These are phyloP conservation scores for Themeda triandra DNA, from an alignment of 176 grass and related monocot genomes.

Conservation along the genomic window DNA sequence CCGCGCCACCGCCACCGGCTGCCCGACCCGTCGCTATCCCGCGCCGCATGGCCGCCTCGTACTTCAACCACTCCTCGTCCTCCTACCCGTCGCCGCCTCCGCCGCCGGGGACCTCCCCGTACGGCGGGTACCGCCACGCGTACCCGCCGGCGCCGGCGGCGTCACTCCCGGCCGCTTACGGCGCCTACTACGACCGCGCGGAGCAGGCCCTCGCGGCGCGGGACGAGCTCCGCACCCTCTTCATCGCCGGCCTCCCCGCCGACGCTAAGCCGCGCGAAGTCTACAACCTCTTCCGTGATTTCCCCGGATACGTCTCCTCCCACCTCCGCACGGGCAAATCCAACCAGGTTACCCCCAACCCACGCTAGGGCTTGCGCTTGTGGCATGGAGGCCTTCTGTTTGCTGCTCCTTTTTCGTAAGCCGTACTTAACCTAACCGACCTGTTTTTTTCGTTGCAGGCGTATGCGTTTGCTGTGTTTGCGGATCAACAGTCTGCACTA, in stretches of 20 bases:
- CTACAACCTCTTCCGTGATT: conserved; percentile 95
- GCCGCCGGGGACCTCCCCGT: conserved; percentile 38
- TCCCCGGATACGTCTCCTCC: conserved; percentile 77
- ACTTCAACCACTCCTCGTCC: conserved; percentile 55
- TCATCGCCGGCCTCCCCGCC: conserved; percentile 74
- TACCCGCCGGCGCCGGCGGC: conserved; percentile 24
- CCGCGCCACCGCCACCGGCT: background rate
- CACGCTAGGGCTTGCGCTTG: conserved; percentile 13
- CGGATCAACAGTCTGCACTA: conserved; percentile 76
- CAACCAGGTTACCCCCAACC: conserved; percentile 38
- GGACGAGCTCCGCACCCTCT: conserved; percentile 87
- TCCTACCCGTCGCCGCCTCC: conserved; percentile 36
- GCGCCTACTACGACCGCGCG: conserved; percentile 45
- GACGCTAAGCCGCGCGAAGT: conserved; percentile 82
- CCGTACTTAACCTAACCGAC: background rate
- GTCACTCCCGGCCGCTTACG: background rate
- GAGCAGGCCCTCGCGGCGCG: conserved; percentile 26
- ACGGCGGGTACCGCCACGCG: conserved; percentile 38
- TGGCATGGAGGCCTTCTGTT: background rate
- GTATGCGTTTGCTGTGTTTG: conserved; percentile 83
- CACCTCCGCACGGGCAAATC: conserved; percentile 64
- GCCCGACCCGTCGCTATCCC: background rate
- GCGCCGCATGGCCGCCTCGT: conserved; percentile 43
- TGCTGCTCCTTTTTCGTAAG: background rate
- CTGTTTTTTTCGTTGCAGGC: conserved; percentile 43